Evolutionary conservation across 805 yeast genomes (phyloP).

Genomic region (Ogataea wickerhamii): DNA sequence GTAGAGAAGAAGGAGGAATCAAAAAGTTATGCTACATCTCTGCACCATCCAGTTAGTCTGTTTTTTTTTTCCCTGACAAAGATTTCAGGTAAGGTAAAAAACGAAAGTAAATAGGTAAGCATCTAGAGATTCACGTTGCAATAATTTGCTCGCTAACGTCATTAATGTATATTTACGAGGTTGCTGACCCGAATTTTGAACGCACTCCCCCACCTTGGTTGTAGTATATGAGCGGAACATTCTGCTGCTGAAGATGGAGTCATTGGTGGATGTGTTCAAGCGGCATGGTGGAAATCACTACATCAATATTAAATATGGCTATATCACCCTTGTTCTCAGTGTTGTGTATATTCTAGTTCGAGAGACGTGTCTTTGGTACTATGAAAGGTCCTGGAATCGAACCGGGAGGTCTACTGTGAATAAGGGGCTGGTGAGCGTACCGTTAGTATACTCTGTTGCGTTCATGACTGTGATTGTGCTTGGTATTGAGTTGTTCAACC

Average conservation of each 20-base stretch:
- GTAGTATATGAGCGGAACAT: too few relatives aligned
- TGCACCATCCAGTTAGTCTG: too few relatives aligned
- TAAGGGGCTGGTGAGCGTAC: slow-evolving; percentile 31
- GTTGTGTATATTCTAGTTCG: slow-evolving; percentile 37
- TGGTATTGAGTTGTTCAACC: slow-evolving; percentile 35
- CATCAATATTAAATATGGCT: slow-evolving; percentile 61
- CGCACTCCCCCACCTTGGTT: too few relatives aligned
- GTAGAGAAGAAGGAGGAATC: too few relatives aligned
- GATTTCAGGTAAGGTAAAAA: too few relatives aligned
- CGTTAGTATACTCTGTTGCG: slow-evolving; percentile 26
- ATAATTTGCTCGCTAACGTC: too few relatives aligned
- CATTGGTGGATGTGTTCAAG: slow-evolving; percentile 10
- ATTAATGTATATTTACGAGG: too few relatives aligned
- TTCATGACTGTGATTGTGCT: slow-evolving; percentile 32
- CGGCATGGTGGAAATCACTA: slow-evolving; percentile 55
- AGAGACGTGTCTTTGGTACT: slow-evolving; percentile 31
- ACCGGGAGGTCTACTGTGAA: slow-evolving; percentile 37
- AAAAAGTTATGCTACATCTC: too few relatives aligned
- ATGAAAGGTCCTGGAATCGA: slow-evolving; percentile 35
- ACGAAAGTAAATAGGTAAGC: too few relatives aligned
- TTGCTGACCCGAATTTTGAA: too few relatives aligned
- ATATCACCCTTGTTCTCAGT: slow-evolving; percentile 43
- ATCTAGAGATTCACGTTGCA: too few relatives aligned
- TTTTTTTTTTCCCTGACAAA: too few relatives aligned
- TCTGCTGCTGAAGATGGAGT: not conserved